Percentiles rank a stretch among this genome's conserved stretches.
Evolutionary conservation across 345 rosid genomes (phyloP).

Genomic region (Salix exigua): DNA sequence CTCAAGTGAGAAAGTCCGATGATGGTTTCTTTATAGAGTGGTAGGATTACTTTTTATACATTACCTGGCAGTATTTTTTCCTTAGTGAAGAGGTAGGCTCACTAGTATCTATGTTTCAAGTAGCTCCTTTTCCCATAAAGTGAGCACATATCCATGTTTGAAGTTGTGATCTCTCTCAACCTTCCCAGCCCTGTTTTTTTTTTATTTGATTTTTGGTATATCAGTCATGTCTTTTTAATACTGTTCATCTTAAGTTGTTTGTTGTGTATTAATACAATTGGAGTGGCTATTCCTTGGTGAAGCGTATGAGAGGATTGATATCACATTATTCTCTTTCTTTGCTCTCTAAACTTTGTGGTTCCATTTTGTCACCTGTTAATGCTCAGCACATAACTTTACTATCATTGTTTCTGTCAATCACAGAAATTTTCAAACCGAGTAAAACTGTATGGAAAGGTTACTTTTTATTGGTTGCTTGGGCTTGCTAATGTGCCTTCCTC

Average conservation of each 20-base stretch:
- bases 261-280: background rate
- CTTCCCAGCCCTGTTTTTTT: background rate
- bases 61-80: background rate
- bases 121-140: background rate
- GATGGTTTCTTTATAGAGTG: no score
- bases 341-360: background rate
- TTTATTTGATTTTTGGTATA: background rate
- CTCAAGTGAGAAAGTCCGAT: background rate
- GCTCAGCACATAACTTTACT: background rate
- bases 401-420: background rate
- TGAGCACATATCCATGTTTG: background rate
- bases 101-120: background rate
- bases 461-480: no score
- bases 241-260: background rate
- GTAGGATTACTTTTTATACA: background rate
- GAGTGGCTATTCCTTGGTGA: background rate
- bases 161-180: no score
- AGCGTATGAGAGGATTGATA: background rate
- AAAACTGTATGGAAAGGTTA: no score
- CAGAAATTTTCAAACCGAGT: no score
- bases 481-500: no score
- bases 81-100: background rate
- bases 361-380: background rate
- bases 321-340: background rate
- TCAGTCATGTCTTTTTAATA: background rate